A percentile compares a stretch with the other conserved stretches of the same genome.
Conservation (phyloP, 2,329 filamentous ascomycete genomes). For the Gremmenia infestans region DNA sequence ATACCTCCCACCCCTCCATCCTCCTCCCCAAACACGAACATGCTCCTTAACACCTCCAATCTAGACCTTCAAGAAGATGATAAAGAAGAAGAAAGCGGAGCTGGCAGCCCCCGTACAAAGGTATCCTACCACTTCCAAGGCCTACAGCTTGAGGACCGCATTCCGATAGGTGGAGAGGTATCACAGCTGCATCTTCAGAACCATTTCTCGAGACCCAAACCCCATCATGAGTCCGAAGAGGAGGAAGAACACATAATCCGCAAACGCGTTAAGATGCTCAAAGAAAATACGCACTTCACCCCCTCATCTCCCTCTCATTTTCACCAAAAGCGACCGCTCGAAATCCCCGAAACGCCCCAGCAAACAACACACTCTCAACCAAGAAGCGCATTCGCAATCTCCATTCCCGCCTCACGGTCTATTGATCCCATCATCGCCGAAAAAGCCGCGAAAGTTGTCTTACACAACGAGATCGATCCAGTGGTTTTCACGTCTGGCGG, state of each 20-base stretch:
- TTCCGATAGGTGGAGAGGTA: conserved; percentile 4
- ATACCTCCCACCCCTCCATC: conserved; percentile 18
- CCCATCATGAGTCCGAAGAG: neutral
- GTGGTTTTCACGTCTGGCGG: conserved; percentile 24
- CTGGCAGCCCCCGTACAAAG: conserved; percentile 27
- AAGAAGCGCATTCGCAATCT: conserved; percentile 11
- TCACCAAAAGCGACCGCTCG: conserved; percentile 7
- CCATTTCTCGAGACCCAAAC: too few relatives aligned
- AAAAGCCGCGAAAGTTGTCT: conserved; percentile 10
- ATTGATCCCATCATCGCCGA: conserved; percentile 13
- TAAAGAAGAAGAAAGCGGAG: conserved; percentile 6
- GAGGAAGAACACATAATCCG: conserved; percentile 16
- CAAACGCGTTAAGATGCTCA: conserved; percentile 23
- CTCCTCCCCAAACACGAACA: conserved; percentile 12
- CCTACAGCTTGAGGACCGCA: conserved; percentile 22
- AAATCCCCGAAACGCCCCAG: conserved; percentile 27
- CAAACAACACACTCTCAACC: conserved; percentile 5
- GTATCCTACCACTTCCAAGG: conserved; percentile 30
- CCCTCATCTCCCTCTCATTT: neutral
- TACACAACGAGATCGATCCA: conserved; percentile 25
- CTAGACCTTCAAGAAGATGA: neutral
- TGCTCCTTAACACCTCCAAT: conserved; percentile 14
- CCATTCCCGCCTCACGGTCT: conserved; percentile 6
- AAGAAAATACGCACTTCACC: neutral
- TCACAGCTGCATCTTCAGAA: conserved; percentile 20